Base-by-base conservation (phyloP, 1,139 yeast genomes). In the Pichia sp. region DNA sequence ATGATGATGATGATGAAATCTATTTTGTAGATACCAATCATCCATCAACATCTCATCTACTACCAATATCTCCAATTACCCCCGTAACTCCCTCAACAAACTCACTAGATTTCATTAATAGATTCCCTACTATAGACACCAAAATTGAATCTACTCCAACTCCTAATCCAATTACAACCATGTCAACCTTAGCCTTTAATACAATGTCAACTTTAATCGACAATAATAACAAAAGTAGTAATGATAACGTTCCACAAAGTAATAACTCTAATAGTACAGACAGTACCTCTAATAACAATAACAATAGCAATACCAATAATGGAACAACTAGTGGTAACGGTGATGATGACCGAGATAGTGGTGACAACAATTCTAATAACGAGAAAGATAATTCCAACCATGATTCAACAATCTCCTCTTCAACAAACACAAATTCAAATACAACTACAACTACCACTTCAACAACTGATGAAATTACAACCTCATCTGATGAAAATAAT, bases 401-500 rank as follows among this genome's bases (percentile, higher is more conserved):
- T 12, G 19, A 31, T 21, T 20, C 25, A 11, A 31, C 17, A 3
- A 8, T 15, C n/a, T 31, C 34, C 8, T 9, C 7, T 8, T 8
- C 8, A 8, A 26, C 30, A 26, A 26, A 14, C n/a, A 12, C 7
- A 14, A 8, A 6, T 9, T 11, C 17, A 26, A 14, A 9, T 12
- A 26, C 6, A 6, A 6, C 31, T 2, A 20, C 31, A 19, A 8
- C 31, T 5, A 5, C 36, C 4, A 20, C 12, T 15, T 12, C 17
- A 5, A 14, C 31, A n/a, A 22, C 28, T 4, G 20, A n/a, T 10
- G 26, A 28, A n/a, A 26, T 15, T 15, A 18, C 35, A 2, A 35
- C 47, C n/a, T 30, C 41, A 22, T 28, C 43, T 2, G 36, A 36
- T 5, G 32, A 35, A 18, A 28, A 28, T 14, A 26, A 36, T 11